phyloP scores from a whole-genome alignment of 768 basidiomycete genomes.

The Candolleomyces aberdarensis region DNA sequence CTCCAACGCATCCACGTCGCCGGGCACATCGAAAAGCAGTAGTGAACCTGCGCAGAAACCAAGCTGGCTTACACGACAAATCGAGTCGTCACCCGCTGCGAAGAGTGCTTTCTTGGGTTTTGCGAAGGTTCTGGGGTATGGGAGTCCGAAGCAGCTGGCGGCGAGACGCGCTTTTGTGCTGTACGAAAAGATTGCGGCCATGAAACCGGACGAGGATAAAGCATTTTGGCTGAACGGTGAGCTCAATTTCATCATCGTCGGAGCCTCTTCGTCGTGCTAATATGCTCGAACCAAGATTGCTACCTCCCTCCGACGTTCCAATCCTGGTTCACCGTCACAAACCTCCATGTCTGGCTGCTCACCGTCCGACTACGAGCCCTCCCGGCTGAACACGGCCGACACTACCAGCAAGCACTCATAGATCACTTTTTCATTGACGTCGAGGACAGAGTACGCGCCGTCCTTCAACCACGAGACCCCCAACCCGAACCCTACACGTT shows the following conservation, averaged over 20 bases:
- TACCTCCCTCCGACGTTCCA: constrained; percentile 90
- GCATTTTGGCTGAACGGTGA: constrained; percentile 66
- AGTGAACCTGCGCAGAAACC: constrained; percentile 16
- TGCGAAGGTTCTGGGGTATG: constrained; percentile 55
- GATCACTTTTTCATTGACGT: constrained; percentile 96
- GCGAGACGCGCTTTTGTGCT: constrained; percentile 55
- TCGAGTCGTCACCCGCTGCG: constrained; percentile 48
- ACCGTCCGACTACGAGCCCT: constrained; percentile 85
- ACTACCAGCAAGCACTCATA: constrained; percentile 78
- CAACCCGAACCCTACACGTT: constrained; percentile 45
- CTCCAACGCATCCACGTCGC: neutral
- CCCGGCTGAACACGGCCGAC: constrained; percentile 58
- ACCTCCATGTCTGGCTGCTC: constrained; percentile 90
- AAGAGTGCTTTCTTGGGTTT: constrained; percentile 44
- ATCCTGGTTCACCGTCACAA: constrained; percentile 93
- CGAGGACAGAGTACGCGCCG: constrained; percentile 82
- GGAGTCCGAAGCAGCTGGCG: constrained; percentile 57
- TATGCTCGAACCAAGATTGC: constrained; percentile 51
- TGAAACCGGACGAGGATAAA: constrained; percentile 54
- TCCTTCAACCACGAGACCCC: constrained; percentile 58
- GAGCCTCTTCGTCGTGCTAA: constrained; percentile 5
- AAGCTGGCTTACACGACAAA: constrained; percentile 55
- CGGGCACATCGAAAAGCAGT: neutral
- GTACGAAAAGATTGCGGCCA: constrained; percentile 55
- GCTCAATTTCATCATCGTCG: constrained; percentile 12